These are phyloP conservation scores for Coniochaeta ligniaria DNA, from an alignment of 2,329 filamentous ascomycete genomes.

Conservation along the genomic window DNA sequence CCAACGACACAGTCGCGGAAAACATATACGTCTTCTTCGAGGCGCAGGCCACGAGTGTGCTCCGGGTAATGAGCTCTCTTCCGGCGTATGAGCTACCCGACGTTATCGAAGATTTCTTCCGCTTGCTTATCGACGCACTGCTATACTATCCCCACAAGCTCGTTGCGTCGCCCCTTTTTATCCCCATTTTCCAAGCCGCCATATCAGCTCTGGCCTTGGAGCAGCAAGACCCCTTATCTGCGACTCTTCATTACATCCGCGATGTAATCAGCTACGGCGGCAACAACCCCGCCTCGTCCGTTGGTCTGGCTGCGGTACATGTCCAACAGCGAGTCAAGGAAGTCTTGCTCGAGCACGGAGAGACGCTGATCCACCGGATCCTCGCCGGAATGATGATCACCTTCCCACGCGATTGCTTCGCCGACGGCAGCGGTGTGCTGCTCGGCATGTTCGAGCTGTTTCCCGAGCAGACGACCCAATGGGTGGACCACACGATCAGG, in stretches of 20 bases:
- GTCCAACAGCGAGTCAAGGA: slow-evolving; percentile 67
- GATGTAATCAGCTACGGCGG: slow-evolving; percentile 87
- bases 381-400: slow-evolving; percentile 99
- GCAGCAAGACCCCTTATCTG: slow-evolving; percentile 84
- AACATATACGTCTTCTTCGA: slow-evolving; percentile 94
- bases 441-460: slow-evolving; percentile 83
- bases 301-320: slow-evolving; percentile 55
- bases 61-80: slow-evolving; percentile 82
- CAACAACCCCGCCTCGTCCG: slow-evolving; percentile 60
- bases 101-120: slow-evolving; percentile 95
- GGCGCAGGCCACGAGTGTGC: slow-evolving; percentile 81
- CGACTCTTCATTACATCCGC: slow-evolving; percentile 85
- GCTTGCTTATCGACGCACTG: slow-evolving; percentile 82
- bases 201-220: slow-evolving; percentile 81
- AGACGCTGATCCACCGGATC: slow-evolving; percentile 76
- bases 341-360: slow-evolving; percentile 63
- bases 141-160: slow-evolving; percentile 86
- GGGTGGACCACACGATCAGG: slow-evolving; percentile 78
- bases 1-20: slow-evolving; percentile 73
- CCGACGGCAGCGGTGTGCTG: slow-evolving; percentile 88
- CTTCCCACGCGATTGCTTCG: slow-evolving; percentile 91
- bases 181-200: slow-evolving; percentile 79
- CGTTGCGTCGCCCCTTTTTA: slow-evolving; percentile 70
- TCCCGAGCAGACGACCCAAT: slow-evolving; percentile 69
- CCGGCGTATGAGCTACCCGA: slow-evolving; percentile 66